Percentiles rank a stretch among this genome's conserved stretches.
phyloP scores from a whole-genome alignment of 202 grass and related monocot genomes.

The Schoenoplectus tabernaemontani region DNA sequence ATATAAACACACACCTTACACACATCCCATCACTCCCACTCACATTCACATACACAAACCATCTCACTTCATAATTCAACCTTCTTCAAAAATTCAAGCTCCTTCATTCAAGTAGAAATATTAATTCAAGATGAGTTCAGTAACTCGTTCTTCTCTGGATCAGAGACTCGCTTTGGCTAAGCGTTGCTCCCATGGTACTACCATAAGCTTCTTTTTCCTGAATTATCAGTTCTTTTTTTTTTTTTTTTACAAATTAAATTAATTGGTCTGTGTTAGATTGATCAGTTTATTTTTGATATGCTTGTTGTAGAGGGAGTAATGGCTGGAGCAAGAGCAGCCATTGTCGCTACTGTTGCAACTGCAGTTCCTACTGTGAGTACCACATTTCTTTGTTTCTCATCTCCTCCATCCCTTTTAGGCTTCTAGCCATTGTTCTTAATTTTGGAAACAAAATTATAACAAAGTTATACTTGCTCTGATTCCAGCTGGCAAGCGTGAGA shows the following conservation, averaged over 20 bases:
- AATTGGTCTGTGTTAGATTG: too few species aligned
- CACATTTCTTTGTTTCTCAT: background rate
- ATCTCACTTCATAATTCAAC: too few species aligned
- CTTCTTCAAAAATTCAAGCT: background rate
- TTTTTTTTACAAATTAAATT: background rate
- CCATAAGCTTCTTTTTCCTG: too few species aligned
- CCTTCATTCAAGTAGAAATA: too few species aligned
- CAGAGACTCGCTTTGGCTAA: conserved; percentile 48
- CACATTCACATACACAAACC: too few species aligned
- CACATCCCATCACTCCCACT: background rate
- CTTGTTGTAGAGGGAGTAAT: conserved; percentile 46
- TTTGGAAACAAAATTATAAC: too few species aligned
- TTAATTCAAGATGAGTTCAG: conserved; percentile 28
- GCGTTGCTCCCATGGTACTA: conserved; percentile 46
- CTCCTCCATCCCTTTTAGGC: too few species aligned
- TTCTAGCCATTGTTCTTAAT: too few species aligned
- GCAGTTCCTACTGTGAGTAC: conserved; percentile 43
- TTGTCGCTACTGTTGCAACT: conserved; percentile 38
- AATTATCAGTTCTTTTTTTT: too few species aligned
- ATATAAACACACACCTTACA: background rate
- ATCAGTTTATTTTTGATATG: background rate
- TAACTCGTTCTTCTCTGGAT: conserved; percentile 35
- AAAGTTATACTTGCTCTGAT: too few species aligned
- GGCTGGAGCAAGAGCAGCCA: conserved; percentile 40
- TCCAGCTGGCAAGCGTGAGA: conserved; percentile 42